Percentiles rank a stretch among this genome's conserved stretches.
Evolutionary conservation across 768 basidiomycete species (phyloP).

Genomic region (Boletus pseudo-olivaceus): DNA sequence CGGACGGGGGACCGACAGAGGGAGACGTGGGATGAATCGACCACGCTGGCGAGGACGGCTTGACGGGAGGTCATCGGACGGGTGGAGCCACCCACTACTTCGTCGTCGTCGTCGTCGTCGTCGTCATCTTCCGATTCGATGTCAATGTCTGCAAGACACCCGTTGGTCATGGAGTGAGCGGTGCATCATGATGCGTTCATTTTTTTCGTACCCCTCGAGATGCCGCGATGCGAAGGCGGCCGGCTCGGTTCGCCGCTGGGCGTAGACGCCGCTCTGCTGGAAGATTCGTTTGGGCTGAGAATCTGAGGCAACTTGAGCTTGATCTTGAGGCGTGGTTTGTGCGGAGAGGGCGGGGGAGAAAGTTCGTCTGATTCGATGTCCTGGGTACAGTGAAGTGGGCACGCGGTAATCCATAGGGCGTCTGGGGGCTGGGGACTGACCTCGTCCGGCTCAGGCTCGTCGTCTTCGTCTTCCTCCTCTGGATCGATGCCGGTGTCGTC

Average conservation of each 20-base stretch:
- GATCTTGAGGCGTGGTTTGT: conserved; percentile 53
- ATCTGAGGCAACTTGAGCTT: conserved; percentile 52
- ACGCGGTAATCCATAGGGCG: no score
- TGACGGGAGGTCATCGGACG: background rate
- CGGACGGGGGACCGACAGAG: background rate
- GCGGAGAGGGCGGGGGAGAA: conserved; percentile 30
- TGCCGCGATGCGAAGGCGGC: conserved; percentile 23
- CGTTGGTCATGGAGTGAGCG: background rate
- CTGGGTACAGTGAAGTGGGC: conserved; percentile 4
- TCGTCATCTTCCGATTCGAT: background rate
- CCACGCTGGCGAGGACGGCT: background rate
- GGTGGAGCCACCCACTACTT: background rate
- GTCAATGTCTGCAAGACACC: background rate
- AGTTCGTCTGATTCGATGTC: conserved; percentile 35
- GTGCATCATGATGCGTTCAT: no score
- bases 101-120: background rate
- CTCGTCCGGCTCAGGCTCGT: conserved; percentile 14
- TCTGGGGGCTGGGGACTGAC: background rate
- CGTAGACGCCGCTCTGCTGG: conserved; percentile 26
- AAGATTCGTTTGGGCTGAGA: conserved; percentile 32
- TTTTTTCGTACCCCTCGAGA: conserved; percentile 20
- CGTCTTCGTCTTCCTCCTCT: conserved; percentile 33
- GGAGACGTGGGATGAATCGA: background rate
- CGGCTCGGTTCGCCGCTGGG: conserved; percentile 24
- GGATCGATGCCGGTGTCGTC: conserved; percentile 35